Evolutionary conservation across 768 basidiomycete species (phyloP).

Genomic region (Russula olivacea): DNA sequence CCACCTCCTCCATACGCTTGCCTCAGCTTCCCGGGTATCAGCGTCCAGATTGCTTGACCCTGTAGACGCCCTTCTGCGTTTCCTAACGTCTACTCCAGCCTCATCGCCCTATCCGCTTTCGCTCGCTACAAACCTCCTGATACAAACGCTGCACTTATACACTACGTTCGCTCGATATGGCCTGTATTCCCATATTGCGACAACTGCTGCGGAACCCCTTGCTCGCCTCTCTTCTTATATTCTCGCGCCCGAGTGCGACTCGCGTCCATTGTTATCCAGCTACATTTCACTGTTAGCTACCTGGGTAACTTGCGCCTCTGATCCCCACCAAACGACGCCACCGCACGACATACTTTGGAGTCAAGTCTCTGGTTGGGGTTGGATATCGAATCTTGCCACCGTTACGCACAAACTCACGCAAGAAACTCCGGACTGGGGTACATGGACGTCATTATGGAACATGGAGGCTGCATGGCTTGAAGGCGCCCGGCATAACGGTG

Average conservation of each 20-base stretch:
- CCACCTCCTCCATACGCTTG: slow-evolving; percentile 50
- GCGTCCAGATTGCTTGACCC: slow-evolving; percentile 52
- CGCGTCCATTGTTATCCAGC: slow-evolving; percentile 36
- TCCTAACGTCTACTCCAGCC: slow-evolving; percentile 53
- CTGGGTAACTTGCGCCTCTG: slow-evolving; percentile 81
- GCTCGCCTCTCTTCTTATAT: slow-evolving; percentile 45
- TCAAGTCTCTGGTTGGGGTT: slow-evolving; percentile 73
- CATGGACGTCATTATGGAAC: slow-evolving; percentile 43
- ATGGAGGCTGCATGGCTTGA: slow-evolving; percentile 66
- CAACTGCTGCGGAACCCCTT: slow-evolving; percentile 55
- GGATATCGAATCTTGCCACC: slow-evolving; percentile 53
- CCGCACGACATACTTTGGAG: slow-evolving; percentile 88
- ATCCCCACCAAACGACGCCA: slow-evolving; percentile 85
- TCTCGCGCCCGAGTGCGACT: slow-evolving; percentile 36
- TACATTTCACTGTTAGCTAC: slow-evolving; percentile 58
- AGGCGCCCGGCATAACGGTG: slow-evolving; percentile 66
- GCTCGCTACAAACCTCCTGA: slow-evolving; percentile 44
- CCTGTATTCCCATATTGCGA: slow-evolving; percentile 61
- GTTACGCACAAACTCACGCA: slow-evolving; percentile 35
- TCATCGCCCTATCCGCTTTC: slow-evolving; percentile 35
- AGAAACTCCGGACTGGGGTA: slow-evolving; percentile 23
- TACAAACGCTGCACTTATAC: slow-evolving; percentile 58
- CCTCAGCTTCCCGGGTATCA: slow-evolving; percentile 59
- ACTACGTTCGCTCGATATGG: slow-evolving; percentile 69
- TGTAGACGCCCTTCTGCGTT: slow-evolving; percentile 66